Evolutionary conservation across 768 basidiomycete genomes (phyloP), one percentile per base, ranked within the genome.

Genomic region (Rhodotorula babjevae): DNA sequence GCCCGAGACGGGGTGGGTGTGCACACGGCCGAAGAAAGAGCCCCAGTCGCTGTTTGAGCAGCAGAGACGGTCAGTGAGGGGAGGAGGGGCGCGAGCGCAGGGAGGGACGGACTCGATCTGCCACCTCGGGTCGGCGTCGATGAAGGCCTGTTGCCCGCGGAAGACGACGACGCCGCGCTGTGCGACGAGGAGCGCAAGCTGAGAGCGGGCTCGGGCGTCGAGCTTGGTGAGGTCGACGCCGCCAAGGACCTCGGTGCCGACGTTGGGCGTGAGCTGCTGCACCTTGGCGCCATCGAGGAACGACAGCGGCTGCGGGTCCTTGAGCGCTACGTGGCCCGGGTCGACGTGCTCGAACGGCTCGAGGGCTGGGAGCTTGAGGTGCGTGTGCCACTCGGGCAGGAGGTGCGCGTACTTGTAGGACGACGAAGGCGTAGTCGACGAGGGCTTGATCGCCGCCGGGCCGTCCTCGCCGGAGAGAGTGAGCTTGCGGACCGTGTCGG

Each of bases 1-100:
- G 0, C 89, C 90, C 19, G 88, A 89, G 6, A 90, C 90, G 6
- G 91, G 91, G 77, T 93, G 91, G 74, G 90, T 85, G 80, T 92
- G 92, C 29, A 91, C 82, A 47, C 88, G 87, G 10, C 82, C 82
- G 49, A 80, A 71, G 40, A 25, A 36, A 10, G 52, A 23, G 33
- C 53, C 55, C 53, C 61, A 71, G 53, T 71, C 70, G 31, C 68
- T 70, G 66, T 4, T 9, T 1, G 10, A 50, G 2, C n/a, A n/a
- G n/a, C n/a, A 11, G 15, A 23, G 31, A 31, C 1, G 31, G 19
- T 46, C 23, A 55, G 52, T 12, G 4, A 42, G 83, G 36, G 83
- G 67, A 88, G 89, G 87, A 88, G 91, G 74, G 87, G 83, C 50
- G 15, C 40, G 19, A 14, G 40, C 29, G 16, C 12, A 9, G 8